Evolutionary conservation across 163 green algal species (phyloP).

Genomic region (Chloromonas sp.): DNA sequence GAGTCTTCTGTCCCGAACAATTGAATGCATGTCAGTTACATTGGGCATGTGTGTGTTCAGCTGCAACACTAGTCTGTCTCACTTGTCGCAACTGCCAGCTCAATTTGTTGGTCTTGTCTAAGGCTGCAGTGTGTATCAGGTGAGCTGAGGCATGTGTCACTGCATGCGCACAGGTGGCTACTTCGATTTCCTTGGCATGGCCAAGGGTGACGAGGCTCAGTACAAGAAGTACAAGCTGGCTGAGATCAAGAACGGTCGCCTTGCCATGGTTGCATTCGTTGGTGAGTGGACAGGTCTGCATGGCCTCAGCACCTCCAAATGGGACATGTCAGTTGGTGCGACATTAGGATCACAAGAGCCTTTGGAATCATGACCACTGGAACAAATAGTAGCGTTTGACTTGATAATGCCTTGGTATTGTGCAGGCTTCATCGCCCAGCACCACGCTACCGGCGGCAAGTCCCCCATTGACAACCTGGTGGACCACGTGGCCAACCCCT

Average conservation of each 20-base stretch:
- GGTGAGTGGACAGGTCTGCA: slow-evolving; percentile 22
- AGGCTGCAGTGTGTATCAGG: no score
- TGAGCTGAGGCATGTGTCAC: neutral
- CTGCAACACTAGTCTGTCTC: neutral
- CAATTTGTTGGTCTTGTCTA: neutral
- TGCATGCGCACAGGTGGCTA: slow-evolving; percentile 30
- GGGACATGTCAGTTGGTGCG: no score
- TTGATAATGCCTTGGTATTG: no score
- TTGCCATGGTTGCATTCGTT: slow-evolving; percentile 87
- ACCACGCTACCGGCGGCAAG: slow-evolving; percentile 72
- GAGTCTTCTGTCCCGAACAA: neutral
- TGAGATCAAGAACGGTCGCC: slow-evolving; percentile 90
- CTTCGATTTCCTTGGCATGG: slow-evolving; percentile 83
- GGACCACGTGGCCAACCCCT: slow-evolving; percentile 76
- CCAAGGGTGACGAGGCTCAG: slow-evolving; percentile 51
- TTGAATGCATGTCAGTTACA: neutral
- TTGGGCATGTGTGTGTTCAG: neutral
- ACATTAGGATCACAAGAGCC: no score
- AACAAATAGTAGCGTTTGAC: no score
- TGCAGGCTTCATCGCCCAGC: slow-evolving; percentile 74
- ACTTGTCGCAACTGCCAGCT: neutral
- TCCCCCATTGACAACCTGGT: slow-evolving; percentile 84
- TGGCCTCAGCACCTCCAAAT: no score
- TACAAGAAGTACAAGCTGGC: slow-evolving; percentile 75
- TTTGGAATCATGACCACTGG: no score